phyloP scores from a whole-genome alignment of 2,329 filamentous ascomycete species.

The Aspergillus novofumigatus region DNA sequence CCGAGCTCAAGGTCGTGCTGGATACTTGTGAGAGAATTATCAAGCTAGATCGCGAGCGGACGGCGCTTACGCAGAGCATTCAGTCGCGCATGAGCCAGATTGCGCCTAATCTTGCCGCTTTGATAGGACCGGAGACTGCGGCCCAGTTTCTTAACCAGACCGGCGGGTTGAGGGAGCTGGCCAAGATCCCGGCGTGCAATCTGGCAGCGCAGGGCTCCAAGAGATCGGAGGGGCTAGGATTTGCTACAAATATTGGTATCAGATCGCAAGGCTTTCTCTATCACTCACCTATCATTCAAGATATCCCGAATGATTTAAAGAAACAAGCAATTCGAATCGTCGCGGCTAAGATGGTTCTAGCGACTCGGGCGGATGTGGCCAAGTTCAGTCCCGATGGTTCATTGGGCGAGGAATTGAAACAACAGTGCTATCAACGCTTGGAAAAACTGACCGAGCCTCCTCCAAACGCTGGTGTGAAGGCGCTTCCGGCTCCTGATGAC shows the following conservation, averaged over 20 bases:
- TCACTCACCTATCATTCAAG: constrained; percentile 81
- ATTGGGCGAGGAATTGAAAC: constrained; percentile 74
- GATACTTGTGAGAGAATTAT: constrained; percentile 83
- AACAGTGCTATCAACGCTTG: constrained; percentile 76
- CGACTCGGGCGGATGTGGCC: constrained; percentile 82
- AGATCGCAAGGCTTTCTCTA: constrained; percentile 92
- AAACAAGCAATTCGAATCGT: constrained; percentile 94
- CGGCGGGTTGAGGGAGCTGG: constrained; percentile 80
- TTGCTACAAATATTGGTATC: constrained; percentile 88
- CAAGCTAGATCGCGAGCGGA: constrained; percentile 82
- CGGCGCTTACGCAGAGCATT: constrained; percentile 84
- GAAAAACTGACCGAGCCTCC: constrained; percentile 92
- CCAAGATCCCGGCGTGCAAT: constrained; percentile 91
- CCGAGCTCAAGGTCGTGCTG: constrained; percentile 69
- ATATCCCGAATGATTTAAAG: constrained; percentile 80
- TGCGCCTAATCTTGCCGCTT: constrained; percentile 84
- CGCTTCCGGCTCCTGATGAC: constrained; percentile 88
- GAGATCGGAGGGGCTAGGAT: constrained; percentile 72
- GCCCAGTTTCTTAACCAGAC: constrained; percentile 95
- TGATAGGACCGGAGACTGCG: constrained; percentile 88
- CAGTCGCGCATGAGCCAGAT: constrained; percentile 96
- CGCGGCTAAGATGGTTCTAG: constrained; percentile 87
- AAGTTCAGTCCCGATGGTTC: constrained; percentile 78
- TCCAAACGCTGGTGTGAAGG: constrained; percentile 80
- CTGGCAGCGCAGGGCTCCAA: constrained; percentile 87